phyloP scores from a whole-genome alignment of 169 alveolate genomes.

The Plasmodium gonderi region DNA sequence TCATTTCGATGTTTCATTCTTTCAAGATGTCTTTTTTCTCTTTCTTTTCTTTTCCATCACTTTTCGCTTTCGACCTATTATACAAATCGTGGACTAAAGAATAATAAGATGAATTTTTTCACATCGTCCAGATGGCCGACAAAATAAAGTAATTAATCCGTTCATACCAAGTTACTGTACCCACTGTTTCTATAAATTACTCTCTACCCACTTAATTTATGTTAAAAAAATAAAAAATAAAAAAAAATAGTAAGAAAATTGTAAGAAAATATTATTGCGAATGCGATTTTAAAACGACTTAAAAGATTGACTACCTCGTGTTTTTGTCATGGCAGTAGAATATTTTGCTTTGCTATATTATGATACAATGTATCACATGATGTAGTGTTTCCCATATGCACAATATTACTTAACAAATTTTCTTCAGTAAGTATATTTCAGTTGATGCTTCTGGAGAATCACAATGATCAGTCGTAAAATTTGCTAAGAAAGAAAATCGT shows the following conservation, averaged over 20 bases:
- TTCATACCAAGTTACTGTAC: background rate
- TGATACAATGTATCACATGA: background rate
- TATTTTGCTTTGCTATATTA: no score
- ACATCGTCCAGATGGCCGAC: background rate
- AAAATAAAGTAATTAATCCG: background rate
- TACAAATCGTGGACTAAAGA: no score
- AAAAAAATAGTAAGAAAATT: no score
- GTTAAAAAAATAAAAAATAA: background rate
- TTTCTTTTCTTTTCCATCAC: background rate
- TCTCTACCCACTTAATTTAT: background rate
- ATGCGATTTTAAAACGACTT: background rate
- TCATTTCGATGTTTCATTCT: background rate
- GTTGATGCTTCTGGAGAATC: background rate
- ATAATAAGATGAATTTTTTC: no score
- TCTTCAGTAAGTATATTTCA: background rate
- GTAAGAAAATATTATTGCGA: background rate
- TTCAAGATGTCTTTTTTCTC: background rate
- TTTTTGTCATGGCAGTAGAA: background rate
- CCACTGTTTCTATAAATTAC: background rate
- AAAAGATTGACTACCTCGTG: background rate
- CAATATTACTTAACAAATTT: background rate
- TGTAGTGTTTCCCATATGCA: background rate
- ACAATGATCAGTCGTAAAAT: background rate
- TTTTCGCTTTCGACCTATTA: background rate
- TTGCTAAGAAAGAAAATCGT: background rate